A percentile compares a stretch with the other conserved stretches of the same genome.
Conservation (phyloP, 106 monocot species). For the Alisma plantagoaquatica region DNA sequence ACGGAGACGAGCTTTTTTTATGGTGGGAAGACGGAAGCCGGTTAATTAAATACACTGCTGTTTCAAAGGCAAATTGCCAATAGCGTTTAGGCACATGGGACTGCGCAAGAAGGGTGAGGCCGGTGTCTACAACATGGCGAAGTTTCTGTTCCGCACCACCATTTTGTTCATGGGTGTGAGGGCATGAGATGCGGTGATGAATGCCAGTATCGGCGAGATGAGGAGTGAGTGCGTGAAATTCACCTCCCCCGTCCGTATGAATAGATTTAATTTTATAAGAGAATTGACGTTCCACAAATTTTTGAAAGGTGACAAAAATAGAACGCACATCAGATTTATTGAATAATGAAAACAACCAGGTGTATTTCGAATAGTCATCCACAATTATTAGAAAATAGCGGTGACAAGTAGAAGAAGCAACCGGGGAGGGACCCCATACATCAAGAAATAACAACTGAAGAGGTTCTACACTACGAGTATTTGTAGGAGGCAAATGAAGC, state of each 20-base stretch:
- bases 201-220: not conserved
- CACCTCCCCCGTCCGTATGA: constrained; percentile 5
- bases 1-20: not conserved
- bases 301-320: constrained; percentile 5
- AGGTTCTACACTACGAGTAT: not conserved
- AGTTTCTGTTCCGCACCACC: not conserved
- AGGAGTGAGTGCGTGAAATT: not conserved
- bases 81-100: not conserved
- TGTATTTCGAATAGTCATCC: constrained; percentile 10
- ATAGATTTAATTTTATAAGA: constrained; percentile 1
- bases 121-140: constrained; percentile 3
- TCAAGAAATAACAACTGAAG: constrained; percentile 5
- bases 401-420: not conserved
- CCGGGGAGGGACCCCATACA: constrained; percentile 9
- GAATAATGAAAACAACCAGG: constrained; percentile 4
- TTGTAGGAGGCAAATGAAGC: not conserved
- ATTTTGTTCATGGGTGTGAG: constrained; percentile 9
- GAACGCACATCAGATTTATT: not conserved
- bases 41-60: constrained; percentile 7
- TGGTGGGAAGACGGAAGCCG: not conserved
- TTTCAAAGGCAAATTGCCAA: not conserved
- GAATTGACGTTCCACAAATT: constrained; percentile 8
- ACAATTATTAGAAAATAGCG: constrained; percentile 10
- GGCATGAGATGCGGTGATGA: not conserved
- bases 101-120: not conserved